A percentile compares a stretch with the other conserved stretches of the same genome.
Conservation (phyloP, 257 asterid species). For the Rauvolfia tetraphylla region DNA sequence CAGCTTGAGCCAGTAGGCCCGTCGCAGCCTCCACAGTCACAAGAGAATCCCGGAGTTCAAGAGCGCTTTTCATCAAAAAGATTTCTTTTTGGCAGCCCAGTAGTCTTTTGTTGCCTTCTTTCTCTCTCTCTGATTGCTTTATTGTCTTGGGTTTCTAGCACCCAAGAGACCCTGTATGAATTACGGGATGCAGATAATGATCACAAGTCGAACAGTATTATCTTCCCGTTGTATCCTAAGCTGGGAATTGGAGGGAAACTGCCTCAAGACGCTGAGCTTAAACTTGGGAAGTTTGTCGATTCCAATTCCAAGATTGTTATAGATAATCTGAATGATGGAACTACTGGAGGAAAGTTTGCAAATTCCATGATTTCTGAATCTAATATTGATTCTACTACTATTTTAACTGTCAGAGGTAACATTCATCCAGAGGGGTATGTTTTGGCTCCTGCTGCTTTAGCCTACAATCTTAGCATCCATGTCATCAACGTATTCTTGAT, state of each 20-base stretch:
- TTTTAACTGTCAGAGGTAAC: slow-evolving; percentile 52
- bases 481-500: not conserved
- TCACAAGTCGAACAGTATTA: slow-evolving; percentile 30
- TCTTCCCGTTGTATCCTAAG: slow-evolving; percentile 60
- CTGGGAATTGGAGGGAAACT: slow-evolving; percentile 18
- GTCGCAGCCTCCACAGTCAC: slow-evolving; percentile 11
- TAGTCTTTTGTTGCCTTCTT: slow-evolving; percentile 31
- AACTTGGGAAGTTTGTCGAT: slow-evolving; percentile 46
- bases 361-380: slow-evolving; percentile 27
- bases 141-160: slow-evolving; percentile 42
- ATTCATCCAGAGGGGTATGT: slow-evolving; percentile 64
- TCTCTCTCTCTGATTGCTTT: slow-evolving; percentile 41
- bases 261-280: slow-evolving; percentile 40
- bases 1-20: slow-evolving; percentile 10
- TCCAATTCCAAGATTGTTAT: slow-evolving; percentile 18
- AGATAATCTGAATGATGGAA: not conserved
- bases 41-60: slow-evolving; percentile 10
- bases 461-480: not conserved
- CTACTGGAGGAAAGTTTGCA: slow-evolving; percentile 17
- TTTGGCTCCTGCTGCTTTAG: not conserved
- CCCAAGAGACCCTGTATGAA: slow-evolving; percentile 33
- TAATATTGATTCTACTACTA: slow-evolving; percentile 37
- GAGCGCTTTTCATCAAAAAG: slow-evolving; percentile 17
- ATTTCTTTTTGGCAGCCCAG: slow-evolving; percentile 21
- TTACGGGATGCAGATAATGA: slow-evolving; percentile 40